Conservation (phyloP, 2,329 filamentous ascomycete species). For the Fusarium setosum region DNA sequence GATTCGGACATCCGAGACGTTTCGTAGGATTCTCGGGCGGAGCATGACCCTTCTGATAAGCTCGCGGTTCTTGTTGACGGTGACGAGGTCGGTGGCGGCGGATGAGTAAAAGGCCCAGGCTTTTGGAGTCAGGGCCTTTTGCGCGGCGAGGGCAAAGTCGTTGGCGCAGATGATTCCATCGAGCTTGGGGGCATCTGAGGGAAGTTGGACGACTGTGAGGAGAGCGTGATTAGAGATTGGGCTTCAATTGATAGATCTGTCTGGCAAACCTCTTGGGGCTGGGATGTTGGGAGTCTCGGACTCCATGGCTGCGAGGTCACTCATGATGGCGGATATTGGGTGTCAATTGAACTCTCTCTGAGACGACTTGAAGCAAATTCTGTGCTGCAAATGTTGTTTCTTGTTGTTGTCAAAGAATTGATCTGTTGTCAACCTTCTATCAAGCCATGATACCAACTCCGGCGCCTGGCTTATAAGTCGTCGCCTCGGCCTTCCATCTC, state of each 20-base stretch:
- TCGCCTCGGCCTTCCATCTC: neutral
- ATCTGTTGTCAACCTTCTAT: neutral
- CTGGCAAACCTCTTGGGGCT: conserved; percentile 32
- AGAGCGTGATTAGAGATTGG: neutral
- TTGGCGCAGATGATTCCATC: conserved; percentile 48
- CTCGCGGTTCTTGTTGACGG: conserved; percentile 65
- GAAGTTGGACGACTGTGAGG: conserved; percentile 29
- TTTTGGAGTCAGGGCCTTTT: conserved; percentile 66
- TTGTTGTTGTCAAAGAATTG: neutral
- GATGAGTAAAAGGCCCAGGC: conserved; percentile 78
- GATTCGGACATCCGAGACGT: conserved; percentile 65
- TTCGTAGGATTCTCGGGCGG: conserved; percentile 66
- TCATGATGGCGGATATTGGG: conserved; percentile 26
- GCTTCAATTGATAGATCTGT: neutral
- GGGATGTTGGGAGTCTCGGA: conserved; percentile 41
- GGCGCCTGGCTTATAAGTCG: neutral
- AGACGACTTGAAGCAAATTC: neutral
- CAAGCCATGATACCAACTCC: neutral
- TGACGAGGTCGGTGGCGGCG: conserved; percentile 70
- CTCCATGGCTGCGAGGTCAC: conserved; percentile 43
- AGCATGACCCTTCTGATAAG: conserved; percentile 68
- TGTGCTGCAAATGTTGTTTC: neutral
- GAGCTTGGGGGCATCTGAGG: conserved; percentile 28
- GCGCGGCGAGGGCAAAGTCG: conserved; percentile 70
- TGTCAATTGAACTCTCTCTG: neutral